Evolutionary conservation across 331 rosid genomes (phyloP).

Genomic region (Prunus yedoensis): DNA sequence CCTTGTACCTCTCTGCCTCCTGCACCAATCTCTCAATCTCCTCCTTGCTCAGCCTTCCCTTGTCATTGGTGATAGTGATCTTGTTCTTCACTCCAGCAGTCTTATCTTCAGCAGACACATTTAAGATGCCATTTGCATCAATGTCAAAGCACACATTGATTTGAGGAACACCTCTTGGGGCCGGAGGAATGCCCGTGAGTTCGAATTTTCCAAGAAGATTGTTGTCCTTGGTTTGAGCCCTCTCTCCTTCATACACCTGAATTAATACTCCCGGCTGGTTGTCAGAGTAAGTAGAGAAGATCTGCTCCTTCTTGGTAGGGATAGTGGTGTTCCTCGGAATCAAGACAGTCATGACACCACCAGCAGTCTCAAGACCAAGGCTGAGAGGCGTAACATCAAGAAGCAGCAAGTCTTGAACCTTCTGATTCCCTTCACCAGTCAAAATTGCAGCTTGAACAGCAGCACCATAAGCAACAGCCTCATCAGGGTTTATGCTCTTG

Average conservation of each 20-base stretch:
- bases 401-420: constrained; percentile 41
- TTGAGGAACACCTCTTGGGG: constrained; percentile 51
- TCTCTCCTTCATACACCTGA: constrained; percentile 51
- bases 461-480: constrained; percentile 50
- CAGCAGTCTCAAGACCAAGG: constrained; percentile 50
- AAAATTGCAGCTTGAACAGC: constrained; percentile 55
- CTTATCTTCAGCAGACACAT: constrained; percentile 53
- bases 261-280: constrained; percentile 42
- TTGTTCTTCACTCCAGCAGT: constrained; percentile 68
- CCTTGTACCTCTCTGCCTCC: constrained; percentile 50
- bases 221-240: constrained; percentile 50
- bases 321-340: constrained; percentile 54
- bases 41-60: constrained; percentile 54
- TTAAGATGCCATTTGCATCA: constrained; percentile 51
- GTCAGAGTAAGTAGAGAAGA: constrained; percentile 45
- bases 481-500: constrained; percentile 52
- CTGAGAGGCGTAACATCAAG: constrained; percentile 56
- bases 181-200: constrained; percentile 45
- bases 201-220: constrained; percentile 47
- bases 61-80: constrained; percentile 53
- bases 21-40: constrained; percentile 58
- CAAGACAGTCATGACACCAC: constrained; percentile 46
- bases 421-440: constrained; percentile 42
- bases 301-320: constrained; percentile 49
- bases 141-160: constrained; percentile 58